phyloP scores from a whole-genome alignment of 2,329 filamentous ascomycete species.

The Aspergillus thermomutatus region DNA sequence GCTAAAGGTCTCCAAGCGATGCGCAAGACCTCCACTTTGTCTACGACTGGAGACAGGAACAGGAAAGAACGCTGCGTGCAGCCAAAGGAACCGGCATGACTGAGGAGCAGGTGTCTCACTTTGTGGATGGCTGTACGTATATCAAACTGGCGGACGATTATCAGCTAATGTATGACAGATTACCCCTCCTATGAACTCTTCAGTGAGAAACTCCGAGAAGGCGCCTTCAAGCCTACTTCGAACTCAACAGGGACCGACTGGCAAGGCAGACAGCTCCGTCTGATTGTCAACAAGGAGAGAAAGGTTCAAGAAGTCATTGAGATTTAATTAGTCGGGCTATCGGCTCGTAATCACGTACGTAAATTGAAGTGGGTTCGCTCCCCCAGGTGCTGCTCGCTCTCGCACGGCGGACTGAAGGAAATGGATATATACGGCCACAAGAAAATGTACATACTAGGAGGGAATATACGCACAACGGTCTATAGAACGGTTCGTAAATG shows the following conservation, averaged over 20 bases:
- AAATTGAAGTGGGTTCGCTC: not conserved
- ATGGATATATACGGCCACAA: not conserved
- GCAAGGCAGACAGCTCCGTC: constrained; percentile 56
- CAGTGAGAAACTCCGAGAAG: constrained; percentile 56
- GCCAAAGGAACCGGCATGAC: constrained; percentile 75
- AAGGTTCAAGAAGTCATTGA: constrained; percentile 56
- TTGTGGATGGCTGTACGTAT: constrained; percentile 63
- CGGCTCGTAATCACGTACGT: not conserved
- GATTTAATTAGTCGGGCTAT: constrained; percentile 35
- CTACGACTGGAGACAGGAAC: constrained; percentile 79
- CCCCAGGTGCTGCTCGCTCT: no score
- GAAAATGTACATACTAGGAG: not conserved
- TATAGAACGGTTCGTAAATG: not conserved
- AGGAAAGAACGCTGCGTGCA: constrained; percentile 68
- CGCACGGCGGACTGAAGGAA: not conserved
- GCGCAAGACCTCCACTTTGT: constrained; percentile 71
- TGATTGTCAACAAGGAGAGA: constrained; percentile 60
- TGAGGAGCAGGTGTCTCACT: constrained; percentile 71
- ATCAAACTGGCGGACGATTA: not conserved
- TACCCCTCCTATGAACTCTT: constrained; percentile 72
- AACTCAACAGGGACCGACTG: constrained; percentile 29
- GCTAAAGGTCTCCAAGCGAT: constrained; percentile 45
- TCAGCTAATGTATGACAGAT: constrained; percentile 36
- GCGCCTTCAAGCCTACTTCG: constrained; percentile 48
- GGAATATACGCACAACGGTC: not conserved